Conservation (phyloP, 1,284 basidiomycete species). For the Chondrostereum purpureum region DNA sequence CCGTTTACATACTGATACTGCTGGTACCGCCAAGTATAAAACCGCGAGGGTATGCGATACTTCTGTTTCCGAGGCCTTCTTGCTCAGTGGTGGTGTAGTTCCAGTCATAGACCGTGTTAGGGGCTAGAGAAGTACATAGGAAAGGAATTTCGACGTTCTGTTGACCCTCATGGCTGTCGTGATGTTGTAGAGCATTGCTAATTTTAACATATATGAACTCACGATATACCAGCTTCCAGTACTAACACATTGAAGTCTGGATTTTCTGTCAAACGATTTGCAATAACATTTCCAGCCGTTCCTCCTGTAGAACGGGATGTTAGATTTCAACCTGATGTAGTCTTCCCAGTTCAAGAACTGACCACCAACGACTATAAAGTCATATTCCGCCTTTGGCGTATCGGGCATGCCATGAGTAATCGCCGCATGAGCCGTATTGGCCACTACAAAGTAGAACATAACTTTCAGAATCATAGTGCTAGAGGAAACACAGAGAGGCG, state of each 20-base stretch:
- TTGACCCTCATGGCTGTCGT: conserved; percentile 16
- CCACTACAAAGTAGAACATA: too few relatives aligned
- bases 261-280: conserved; percentile 22
- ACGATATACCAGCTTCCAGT: conserved; percentile 11
- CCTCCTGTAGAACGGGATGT: conserved; percentile 15
- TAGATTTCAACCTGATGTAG: not conserved
- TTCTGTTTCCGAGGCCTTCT: conserved; percentile 21
- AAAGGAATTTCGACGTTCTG: conserved; percentile 17
- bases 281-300: conserved; percentile 21
- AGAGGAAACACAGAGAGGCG: too few relatives aligned
- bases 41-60: conserved; percentile 24
- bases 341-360: conserved; percentile 3
- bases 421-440: too few relatives aligned
- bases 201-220: conserved; percentile 1
- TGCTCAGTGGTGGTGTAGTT: conserved; percentile 29
- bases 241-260: conserved; percentile 10
- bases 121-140: conserved; percentile 10
- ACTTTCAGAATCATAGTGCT: too few relatives aligned
- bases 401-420: too few relatives aligned
- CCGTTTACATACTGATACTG: conserved; percentile 26
- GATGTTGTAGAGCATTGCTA: not conserved
- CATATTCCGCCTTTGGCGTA: too few relatives aligned
- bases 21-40: conserved; percentile 31
- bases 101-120: conserved; percentile 23
- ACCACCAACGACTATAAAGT: conserved; percentile 24